Base-by-base conservation (phyloP, 106 monocot species). In the Platanthera zijinensis region DNA sequence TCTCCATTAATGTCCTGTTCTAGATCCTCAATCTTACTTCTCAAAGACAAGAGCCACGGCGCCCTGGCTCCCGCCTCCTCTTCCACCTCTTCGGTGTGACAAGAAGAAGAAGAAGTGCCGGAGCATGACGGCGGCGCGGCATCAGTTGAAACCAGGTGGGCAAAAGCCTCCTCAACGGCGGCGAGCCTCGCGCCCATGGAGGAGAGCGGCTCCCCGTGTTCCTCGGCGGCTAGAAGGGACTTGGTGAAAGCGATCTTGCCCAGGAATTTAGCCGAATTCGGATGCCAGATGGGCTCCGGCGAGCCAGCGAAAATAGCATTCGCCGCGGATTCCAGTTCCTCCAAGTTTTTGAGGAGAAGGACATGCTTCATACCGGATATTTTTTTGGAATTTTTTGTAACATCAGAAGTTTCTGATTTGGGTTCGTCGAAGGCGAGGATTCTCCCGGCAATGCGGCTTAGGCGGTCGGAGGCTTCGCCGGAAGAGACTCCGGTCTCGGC, bases 161-260 rank as follows among this genome's bases (percentile, higher is more conserved):
- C 59, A 19, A 59, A 59, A 59, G 18, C 59, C 21, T 59, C 18
- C 7, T 59, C 19, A 19, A 59, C 59, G 6, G 19, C 19, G 19
- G 18, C 18, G n/a, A 59, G 6, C 59, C 59, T 59, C 21, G 5
- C 19, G 2, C 7, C 10, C 59, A 59, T 6, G 59, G 19, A 59
- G 59, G 59, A 59, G 21, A 59, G 59, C 7, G n/a, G 19, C 17
- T 59, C 19, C 19, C 59, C 21, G 8, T 59, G 59, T 18, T 18
- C 59, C 59, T 59, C 19, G 6, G 7, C 5, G 59, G 59, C n/a
- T 17, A 59, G 59, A 59, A 59, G 59, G 59, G 59, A 59, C 7
- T 59, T 59, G 18, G 18, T 59, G 59, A 59, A 59, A 59, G n/a
- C 59, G 19, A 59, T 59, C 59, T 59, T 59, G 59, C 59, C 19